Conservation (phyloP, 345 rosid genomes). For the Hibiscus trionum region DNA sequence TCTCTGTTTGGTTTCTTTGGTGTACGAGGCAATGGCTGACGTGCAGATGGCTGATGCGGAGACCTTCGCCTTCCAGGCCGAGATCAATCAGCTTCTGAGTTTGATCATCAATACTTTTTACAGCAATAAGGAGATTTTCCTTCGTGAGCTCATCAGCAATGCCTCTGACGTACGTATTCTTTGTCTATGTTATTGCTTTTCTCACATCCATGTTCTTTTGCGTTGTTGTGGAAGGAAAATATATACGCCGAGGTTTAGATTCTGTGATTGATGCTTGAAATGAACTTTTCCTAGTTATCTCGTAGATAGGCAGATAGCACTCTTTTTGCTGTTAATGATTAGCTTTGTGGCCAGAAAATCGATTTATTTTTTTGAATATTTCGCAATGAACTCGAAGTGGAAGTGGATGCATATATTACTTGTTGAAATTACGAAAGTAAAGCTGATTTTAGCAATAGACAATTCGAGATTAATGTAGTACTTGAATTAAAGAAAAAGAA, state of each 20-base stretch:
- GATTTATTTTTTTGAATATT: not conserved
- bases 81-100: constrained; percentile 80
- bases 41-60: constrained; percentile 72
- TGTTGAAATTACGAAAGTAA: no score
- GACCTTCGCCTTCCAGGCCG: constrained; percentile 91
- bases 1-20: not conserved
- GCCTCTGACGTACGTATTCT: constrained; percentile 53
- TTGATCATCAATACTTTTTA: constrained; percentile 88
- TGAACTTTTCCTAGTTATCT: not conserved
- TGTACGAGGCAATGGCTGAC: constrained; percentile 41
- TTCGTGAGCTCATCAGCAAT: constrained; percentile 65
- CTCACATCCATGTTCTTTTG: no score
- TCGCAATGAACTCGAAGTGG: not conserved
- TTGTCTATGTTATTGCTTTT: not conserved
- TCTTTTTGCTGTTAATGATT: not conserved
- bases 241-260: no score
- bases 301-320: no score
- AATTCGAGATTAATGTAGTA: no score
- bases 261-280: no score
- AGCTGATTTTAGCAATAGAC: no score
- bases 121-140: constrained; percentile 89
- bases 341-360: not conserved
- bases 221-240: no score
- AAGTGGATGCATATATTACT: no score
- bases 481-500: no score